These are phyloP conservation scores for Phyllosticta citrichinensis DNA, from an alignment of 2,329 filamentous ascomycete genomes.

Conservation along the genomic window DNA sequence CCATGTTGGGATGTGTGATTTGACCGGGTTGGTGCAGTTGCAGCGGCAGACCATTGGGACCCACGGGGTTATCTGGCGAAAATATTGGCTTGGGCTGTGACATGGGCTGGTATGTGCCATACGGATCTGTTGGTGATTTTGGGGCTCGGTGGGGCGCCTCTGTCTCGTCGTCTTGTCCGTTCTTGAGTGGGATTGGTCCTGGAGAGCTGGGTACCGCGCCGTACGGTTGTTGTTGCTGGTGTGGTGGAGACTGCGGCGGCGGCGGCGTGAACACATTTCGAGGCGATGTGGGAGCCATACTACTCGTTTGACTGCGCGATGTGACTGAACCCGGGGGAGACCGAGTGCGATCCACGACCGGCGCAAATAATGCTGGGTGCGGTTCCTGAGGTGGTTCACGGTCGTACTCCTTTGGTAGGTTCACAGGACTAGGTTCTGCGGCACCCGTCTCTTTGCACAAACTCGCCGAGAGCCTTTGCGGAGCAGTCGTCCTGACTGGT, in stretches of 20 bases:
- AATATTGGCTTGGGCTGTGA: conserved; percentile 17
- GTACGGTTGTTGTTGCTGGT: conserved; percentile 16
- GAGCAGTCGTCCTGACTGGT: conserved; percentile 13
- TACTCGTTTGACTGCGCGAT: conserved; percentile 24
- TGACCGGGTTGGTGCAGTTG: conserved; percentile 29
- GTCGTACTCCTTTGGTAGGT: conserved; percentile 14
- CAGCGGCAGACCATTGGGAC: conserved; percentile 29
- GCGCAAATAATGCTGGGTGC: conserved; percentile 14
- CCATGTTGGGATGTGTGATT: conserved; percentile 34
- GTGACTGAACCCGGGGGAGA: neutral
- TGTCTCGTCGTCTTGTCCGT: conserved; percentile 13
- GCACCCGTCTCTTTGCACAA: conserved; percentile 13
- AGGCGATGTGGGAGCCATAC: conserved; percentile 23
- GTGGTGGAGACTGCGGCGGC: conserved; percentile 18
- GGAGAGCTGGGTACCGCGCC: conserved; percentile 21
- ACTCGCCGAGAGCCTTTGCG: conserved; percentile 11
- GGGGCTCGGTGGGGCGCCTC: conserved; percentile 11
- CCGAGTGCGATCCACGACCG: conserved; percentile 3
- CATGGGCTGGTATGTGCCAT: conserved; percentile 11
- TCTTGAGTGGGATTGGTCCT: conserved; percentile 16
- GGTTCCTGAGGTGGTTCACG: conserved; percentile 16
- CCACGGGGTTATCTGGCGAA: conserved; percentile 25
- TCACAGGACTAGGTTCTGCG: neutral
- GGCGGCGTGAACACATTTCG: conserved; percentile 15
- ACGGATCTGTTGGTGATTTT: conserved; percentile 21